A percentile compares a stretch with the other conserved stretches of the same genome.
phyloP scores from a whole-genome alignment of 352 stramenopile species.

The Phytophthora pluvialis region DNA sequence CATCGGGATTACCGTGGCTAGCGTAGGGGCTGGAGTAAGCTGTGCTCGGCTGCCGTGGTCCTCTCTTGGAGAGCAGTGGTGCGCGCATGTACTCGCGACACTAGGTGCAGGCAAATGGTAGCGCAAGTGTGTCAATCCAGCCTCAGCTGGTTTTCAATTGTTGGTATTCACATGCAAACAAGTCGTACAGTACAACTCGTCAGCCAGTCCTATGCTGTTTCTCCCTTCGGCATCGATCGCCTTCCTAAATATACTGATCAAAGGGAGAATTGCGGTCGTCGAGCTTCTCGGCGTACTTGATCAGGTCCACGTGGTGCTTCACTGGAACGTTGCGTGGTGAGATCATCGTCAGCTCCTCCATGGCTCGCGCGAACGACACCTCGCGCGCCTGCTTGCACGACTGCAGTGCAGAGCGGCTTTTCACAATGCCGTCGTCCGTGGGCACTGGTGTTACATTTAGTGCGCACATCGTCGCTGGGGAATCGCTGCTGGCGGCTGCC shows the following conservation, averaged over 20 bases:
- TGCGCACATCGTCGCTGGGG: constrained; percentile 46
- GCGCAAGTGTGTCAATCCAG: constrained; percentile 10
- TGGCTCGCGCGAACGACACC: constrained; percentile 75
- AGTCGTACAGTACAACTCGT: constrained; percentile 23
- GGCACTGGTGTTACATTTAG: constrained; percentile 68
- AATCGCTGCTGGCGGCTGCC: constrained; percentile 25
- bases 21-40: constrained; percentile 4
- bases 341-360: constrained; percentile 80
- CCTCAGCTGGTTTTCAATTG: constrained; percentile 19
- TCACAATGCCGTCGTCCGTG: constrained; percentile 65
- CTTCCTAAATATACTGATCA: constrained; percentile 69
- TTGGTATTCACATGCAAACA: constrained; percentile 43
- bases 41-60: background rate
- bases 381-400: constrained; percentile 80
- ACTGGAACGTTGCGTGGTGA: constrained; percentile 80
- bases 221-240: constrained; percentile 18
- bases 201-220: constrained; percentile 32
- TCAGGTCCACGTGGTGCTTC: constrained; percentile 81
- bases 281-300: constrained; percentile 86
- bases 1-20: too few species aligned
- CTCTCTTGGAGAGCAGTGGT: background rate
- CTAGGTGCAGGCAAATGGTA: background rate
- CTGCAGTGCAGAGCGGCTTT: constrained; percentile 73
- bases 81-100: background rate
- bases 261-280: constrained; percentile 66